Evolutionary conservation across 306 rosid genomes (phyloP).

Genomic region (Prunus davidiana): DNA sequence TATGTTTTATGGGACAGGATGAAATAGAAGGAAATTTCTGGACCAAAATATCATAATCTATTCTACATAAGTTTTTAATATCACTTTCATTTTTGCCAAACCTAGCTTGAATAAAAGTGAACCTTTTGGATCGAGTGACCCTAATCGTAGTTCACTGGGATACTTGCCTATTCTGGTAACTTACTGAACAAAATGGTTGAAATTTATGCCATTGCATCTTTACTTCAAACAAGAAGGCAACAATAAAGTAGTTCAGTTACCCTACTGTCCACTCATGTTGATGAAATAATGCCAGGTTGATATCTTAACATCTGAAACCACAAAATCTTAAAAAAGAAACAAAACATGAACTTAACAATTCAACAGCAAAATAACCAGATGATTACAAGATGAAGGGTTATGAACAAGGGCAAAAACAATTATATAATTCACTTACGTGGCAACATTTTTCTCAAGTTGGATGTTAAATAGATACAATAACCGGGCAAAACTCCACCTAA

Average conservation of each 20-base stretch:
- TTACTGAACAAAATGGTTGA: slow-evolving; percentile 1
- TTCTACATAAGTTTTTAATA: no score
- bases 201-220: background rate
- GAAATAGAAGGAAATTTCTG: no score
- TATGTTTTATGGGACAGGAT: no score
- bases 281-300: slow-evolving; percentile 9
- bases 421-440: slow-evolving; percentile 66
- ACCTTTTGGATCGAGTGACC: background rate
- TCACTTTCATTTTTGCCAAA: background rate
- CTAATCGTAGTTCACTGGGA: background rate
- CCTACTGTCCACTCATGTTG: slow-evolving; percentile 4
- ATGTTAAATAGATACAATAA: slow-evolving; percentile 71
- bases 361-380: slow-evolving; percentile 8
- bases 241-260: slow-evolving; percentile 14
- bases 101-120: background rate
- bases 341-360: slow-evolving; percentile 10
- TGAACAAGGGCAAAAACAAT: background rate
- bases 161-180: background rate
- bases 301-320: background rate
- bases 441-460: slow-evolving; percentile 88
- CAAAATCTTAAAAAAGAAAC: background rate
- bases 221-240: slow-evolving; percentile 11
- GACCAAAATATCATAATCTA: background rate
- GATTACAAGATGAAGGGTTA: no score
- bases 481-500: slow-evolving; percentile 74